Percentiles rank a stretch among this genome's conserved stretches.
These are phyloP conservation scores for Pichia sp. DNA, from an alignment of 1,139 yeast species.

Conservation along the genomic window DNA sequence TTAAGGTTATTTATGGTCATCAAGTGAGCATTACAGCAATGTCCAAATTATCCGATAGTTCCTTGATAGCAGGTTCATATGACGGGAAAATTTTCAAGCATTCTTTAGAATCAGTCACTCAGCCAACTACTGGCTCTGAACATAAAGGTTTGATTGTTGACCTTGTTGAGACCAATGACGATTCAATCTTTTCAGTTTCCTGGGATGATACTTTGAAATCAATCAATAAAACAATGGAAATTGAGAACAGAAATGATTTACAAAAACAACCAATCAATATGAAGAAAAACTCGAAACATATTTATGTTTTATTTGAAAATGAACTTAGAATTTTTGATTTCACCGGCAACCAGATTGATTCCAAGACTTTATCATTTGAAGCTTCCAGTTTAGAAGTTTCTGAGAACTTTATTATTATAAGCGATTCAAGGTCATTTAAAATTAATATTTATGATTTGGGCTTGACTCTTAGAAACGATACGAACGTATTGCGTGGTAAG, in stretches of 20 bases:
- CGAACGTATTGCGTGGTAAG: conserved; percentile 42
- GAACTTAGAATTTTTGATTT: conserved; percentile 31
- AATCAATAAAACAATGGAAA: conserved; percentile 26
- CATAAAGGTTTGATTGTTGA: conserved; percentile 57
- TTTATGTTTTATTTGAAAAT: conserved; percentile 43
- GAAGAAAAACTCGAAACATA: conserved; percentile 24
- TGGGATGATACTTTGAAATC: conserved; percentile 82
- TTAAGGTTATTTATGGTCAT: conserved; percentile 57
- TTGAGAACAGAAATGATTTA: conserved; percentile 27
- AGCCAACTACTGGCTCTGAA: conserved; percentile 30
- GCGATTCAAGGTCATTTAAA: conserved; percentile 30
- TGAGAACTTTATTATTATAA: conserved; percentile 40
- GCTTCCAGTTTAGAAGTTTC: conserved; percentile 38
- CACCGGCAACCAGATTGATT: conserved; percentile 19
- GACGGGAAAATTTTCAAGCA: conserved; percentile 72
- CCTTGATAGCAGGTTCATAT: conserved; percentile 57
- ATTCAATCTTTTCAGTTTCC: conserved; percentile 42
- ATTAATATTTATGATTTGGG: conserved; percentile 19
- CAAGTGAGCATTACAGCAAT: conserved; percentile 70
- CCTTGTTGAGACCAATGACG: conserved; percentile 23
- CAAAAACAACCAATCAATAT: conserved; percentile 56
- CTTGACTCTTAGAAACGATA: conserved; percentile 17
- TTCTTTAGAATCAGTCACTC: conserved; percentile 31
- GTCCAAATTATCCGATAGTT: conserved; percentile 25
- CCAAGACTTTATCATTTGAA: conserved; percentile 28